phyloP scores from a whole-genome alignment of 2,329 filamentous ascomycete species.

The Davidsoniella eucalypti region DNA sequence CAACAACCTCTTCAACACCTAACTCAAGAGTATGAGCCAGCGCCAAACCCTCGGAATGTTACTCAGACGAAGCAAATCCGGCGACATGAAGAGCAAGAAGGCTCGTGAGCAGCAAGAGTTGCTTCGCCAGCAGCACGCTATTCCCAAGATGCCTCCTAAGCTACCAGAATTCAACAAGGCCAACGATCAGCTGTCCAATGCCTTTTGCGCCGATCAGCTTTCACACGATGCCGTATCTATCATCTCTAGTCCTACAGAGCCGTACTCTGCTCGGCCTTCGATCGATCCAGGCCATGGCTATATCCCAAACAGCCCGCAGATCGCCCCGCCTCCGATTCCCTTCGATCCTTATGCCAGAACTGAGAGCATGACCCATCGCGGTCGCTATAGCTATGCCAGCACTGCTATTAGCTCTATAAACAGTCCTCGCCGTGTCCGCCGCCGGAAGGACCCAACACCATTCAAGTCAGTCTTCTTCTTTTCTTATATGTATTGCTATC shows the following conservation, averaged over 20 bases:
- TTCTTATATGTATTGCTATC: neutral
- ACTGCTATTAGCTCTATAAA: constrained; percentile 83
- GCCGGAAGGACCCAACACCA: constrained; percentile 91
- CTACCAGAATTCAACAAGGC: constrained; percentile 36
- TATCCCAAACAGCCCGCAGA: constrained; percentile 25
- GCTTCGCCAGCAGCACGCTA: constrained; percentile 27
- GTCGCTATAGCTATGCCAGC: constrained; percentile 90
- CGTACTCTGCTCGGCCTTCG: constrained; percentile 29
- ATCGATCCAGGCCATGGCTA: constrained; percentile 34
- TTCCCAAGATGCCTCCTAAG: constrained; percentile 32
- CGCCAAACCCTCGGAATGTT: constrained; percentile 39
- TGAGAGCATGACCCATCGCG: constrained; percentile 93
- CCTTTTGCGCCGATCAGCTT: constrained; percentile 31
- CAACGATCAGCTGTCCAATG: constrained; percentile 29
- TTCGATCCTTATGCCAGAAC: constrained; percentile 66
- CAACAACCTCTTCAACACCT: neutral
- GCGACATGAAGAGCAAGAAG: constrained; percentile 47
- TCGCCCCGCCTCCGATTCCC: constrained; percentile 33
- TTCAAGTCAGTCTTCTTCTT: constrained; percentile 70
- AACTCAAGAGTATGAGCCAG: constrained; percentile 19
- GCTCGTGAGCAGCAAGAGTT: constrained; percentile 41
- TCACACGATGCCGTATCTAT: constrained; percentile 47
- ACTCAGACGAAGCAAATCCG: constrained; percentile 51
- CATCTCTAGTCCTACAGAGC: constrained; percentile 31
- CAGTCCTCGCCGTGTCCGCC: constrained; percentile 76